Base-by-base conservation (phyloP, 352 stramenopile genomes). In the Phytophthora gonapodyides region DNA sequence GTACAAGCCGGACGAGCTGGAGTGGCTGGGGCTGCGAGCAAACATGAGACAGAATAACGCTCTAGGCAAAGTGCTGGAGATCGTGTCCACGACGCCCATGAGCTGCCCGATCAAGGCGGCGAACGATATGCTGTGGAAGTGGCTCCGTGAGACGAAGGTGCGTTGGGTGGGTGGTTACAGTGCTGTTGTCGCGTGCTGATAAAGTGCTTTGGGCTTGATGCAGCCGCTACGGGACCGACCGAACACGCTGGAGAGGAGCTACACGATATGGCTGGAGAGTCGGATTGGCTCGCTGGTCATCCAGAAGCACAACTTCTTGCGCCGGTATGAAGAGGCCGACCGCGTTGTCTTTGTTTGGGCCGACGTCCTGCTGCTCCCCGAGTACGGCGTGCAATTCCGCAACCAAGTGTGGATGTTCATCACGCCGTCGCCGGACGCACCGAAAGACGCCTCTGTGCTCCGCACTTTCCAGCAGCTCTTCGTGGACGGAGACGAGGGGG, bases 291-390 rank as follows among this genome's bases (percentile, higher is more conserved):
- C 37, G 5, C 19, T 75, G 2, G 56, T 56, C n/a, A 44, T 75
- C 27, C 62, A 40, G 21, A 69, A 69, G 10, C 47, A 72, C 37
- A 69, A 75, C n/a, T 64, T 69, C 27, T 31, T 69, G 16, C 57
- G 61, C 24, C 68, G 57, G 37, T 71, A 45, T 36, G 61, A 71
- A 16, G 67, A 75, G 34, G 8, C 31, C 2, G 57, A 64, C 33
- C 67, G 67, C 9, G 35, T 71, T 10, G 61, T 75, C 17, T 40
- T 75, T n/a, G 33, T 75, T 31, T 61, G 61, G 31, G 42, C 51
- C 2, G 51, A 75, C 33, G 46, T 53, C 4, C 16, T 71, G 2
- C 49, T 41, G 2, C 45, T 75, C 24, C 67, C 67, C 4, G 54
- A 61, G n/a, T 46, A 61, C 47, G 16, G 58, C 11, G 17, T 75